A percentile compares a stretch with the other conserved stretches of the same genome.
Evolutionary conservation across 805 yeast species (phyloP).

Genomic region (Grigorovia yakushimaensis): DNA sequence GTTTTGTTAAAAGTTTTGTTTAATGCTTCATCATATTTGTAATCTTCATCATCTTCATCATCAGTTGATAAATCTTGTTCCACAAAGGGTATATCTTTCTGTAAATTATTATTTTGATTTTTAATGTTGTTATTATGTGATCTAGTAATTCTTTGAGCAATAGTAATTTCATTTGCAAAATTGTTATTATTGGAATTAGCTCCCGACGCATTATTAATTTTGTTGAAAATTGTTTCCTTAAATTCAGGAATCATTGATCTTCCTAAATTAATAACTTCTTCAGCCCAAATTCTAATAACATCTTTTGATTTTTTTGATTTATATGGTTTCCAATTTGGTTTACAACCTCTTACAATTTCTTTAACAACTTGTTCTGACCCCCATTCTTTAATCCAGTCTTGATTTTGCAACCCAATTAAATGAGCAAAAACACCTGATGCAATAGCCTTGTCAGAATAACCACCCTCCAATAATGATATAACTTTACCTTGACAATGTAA

Average conservation of each 20-base stretch:
- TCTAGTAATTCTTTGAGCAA: slow-evolving; percentile 20
- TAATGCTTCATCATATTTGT: slow-evolving; percentile 28
- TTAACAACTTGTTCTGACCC: slow-evolving; percentile 51
- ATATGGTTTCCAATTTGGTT: slow-evolving; percentile 51
- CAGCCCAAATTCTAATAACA: slow-evolving; percentile 50
- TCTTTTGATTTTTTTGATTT: slow-evolving; percentile 41
- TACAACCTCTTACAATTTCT: slow-evolving; percentile 61
- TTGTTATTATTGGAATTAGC: background rate
- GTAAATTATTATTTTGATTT: slow-evolving; percentile 3
- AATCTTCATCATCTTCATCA: slow-evolving; percentile 29
- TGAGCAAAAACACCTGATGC: slow-evolving; percentile 74
- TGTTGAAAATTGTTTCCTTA: slow-evolving; percentile 20
- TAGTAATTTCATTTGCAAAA: slow-evolving; percentile 1
- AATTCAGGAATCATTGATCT: slow-evolving; percentile 49
- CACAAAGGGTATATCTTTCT: slow-evolving; percentile 19
- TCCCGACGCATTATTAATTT: background rate
- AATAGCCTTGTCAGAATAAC: slow-evolving; percentile 75
- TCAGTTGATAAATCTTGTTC: slow-evolving; percentile 24
- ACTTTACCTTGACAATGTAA: slow-evolving; percentile 51
- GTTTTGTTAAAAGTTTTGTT: slow-evolving; percentile 31
- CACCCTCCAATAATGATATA: slow-evolving; percentile 71
- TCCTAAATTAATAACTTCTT: slow-evolving; percentile 52
- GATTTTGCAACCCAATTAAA: slow-evolving; percentile 55
- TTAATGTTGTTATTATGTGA: slow-evolving; percentile 10
- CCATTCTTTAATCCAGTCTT: slow-evolving; percentile 55